Percentiles rank a stretch among this genome's conserved stretches.
These are phyloP conservation scores for Cardamine chenopodiifolia DNA, from an alignment of 345 rosid genomes.

Conservation along the genomic window DNA sequence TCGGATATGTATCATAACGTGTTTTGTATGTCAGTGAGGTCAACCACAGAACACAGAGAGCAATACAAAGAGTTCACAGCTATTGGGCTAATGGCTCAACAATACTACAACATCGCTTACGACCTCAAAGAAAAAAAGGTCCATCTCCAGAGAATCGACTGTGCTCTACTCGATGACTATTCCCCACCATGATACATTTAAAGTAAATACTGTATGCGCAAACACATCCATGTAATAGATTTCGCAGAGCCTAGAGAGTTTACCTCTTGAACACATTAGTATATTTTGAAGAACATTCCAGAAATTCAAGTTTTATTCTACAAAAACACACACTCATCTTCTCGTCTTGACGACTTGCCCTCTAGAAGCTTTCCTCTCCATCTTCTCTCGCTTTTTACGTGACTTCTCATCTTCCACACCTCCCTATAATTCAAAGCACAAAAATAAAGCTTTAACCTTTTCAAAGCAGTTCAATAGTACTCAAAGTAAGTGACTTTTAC, in stretches of 20 bases:
- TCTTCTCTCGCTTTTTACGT: slow-evolving; percentile 24
- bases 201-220: slow-evolving; percentile 12
- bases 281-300: background rate
- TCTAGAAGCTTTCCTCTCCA: slow-evolving; percentile 21
- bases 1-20: slow-evolving; percentile 28
- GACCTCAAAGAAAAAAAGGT: slow-evolving; percentile 30
- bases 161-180: slow-evolving; percentile 42
- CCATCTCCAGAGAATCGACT: slow-evolving; percentile 40
- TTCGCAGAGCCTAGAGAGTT: background rate
- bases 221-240: background rate
- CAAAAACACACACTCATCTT: slow-evolving; percentile 3
- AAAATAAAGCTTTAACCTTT: background rate
- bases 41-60: slow-evolving; percentile 34
- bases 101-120: slow-evolving; percentile 37
- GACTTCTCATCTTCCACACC: slow-evolving; percentile 16
- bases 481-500: no score
- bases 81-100: slow-evolving; percentile 45
- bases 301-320: background rate
- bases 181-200: slow-evolving; percentile 19
- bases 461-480: background rate
- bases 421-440: slow-evolving; percentile 1
- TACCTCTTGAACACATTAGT: slow-evolving; percentile 1
- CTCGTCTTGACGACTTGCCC: slow-evolving; percentile 7
- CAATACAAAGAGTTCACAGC: slow-evolving; percentile 39
- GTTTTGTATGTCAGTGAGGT: slow-evolving; percentile 56